A percentile compares a stretch with the other conserved stretches of the same genome.
phyloP scores from a whole-genome alignment of 2,329 filamentous ascomycete species.

The Colletotrichum falcatum region DNA sequence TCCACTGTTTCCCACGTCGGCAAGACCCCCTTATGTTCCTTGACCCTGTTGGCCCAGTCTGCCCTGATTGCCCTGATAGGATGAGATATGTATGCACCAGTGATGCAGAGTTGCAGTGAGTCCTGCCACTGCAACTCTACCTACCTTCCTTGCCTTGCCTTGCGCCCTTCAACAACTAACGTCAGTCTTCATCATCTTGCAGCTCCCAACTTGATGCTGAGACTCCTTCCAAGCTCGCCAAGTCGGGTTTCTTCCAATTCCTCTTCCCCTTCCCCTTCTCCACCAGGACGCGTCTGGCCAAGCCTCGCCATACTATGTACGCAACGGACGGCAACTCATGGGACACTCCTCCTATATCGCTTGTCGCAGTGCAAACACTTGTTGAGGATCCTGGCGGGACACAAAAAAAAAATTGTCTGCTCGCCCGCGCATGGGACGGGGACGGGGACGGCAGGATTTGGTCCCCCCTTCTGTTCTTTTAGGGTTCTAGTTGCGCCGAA shows the following conservation, averaged over 20 bases:
- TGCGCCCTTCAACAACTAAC: slow-evolving; percentile 20
- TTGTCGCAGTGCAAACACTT: neutral
- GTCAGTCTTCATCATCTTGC: slow-evolving; percentile 38
- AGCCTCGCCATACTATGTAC: slow-evolving; percentile 17
- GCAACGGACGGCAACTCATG: slow-evolving; percentile 1
- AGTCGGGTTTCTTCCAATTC: neutral
- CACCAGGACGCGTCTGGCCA: slow-evolving; percentile 19
- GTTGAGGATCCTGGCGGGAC: neutral
- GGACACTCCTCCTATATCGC: neutral
- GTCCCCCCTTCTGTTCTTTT: slow-evolving; percentile 2
- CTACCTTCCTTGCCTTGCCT: slow-evolving; percentile 26
- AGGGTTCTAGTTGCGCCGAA: slow-evolving; percentile 24
- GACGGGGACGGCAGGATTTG: slow-evolving; percentile 14
- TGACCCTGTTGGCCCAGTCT: slow-evolving; percentile 14
- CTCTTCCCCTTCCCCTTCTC: slow-evolving; percentile 1
- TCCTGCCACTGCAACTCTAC: slow-evolving; percentile 8
- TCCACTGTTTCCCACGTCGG: slow-evolving; percentile 28
- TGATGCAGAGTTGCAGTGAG: slow-evolving; percentile 24
- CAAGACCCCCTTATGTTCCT: slow-evolving; percentile 1
- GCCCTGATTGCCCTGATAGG: slow-evolving; percentile 8
- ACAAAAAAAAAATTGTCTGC: neutral
- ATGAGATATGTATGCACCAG: slow-evolving; percentile 21
- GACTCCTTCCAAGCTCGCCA: slow-evolving; percentile 15
- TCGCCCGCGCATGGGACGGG: slow-evolving; percentile 6
- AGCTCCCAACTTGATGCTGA: slow-evolving; percentile 11